Conservation (phyloP, 1,284 basidiomycete species). For the Wallemia mellicola region DNA sequence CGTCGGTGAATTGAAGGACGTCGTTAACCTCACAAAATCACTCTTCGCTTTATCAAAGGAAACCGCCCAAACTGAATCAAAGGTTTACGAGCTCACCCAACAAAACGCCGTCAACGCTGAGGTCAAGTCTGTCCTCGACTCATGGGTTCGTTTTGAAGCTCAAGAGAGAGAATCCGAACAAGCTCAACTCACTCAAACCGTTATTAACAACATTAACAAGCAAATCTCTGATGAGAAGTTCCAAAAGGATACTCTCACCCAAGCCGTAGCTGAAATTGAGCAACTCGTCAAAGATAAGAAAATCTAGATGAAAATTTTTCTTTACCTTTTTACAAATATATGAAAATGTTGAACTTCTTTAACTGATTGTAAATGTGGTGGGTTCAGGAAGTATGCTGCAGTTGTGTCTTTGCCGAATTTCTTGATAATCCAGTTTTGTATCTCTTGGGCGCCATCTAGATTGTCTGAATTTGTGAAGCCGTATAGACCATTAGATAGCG, state of each 20-base stretch:
- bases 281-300: conserved; percentile 38
- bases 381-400: background rate
- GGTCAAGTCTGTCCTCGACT: conserved; percentile 81
- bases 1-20: conserved; percentile 78
- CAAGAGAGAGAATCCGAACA: conserved; percentile 90
- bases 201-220: conserved; percentile 61
- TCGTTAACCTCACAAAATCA: conserved; percentile 58
- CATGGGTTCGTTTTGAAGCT: conserved; percentile 93
- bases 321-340: background rate
- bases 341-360: background rate
- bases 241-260: conserved; percentile 63
- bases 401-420: background rate
- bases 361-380: background rate
- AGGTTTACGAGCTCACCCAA: conserved; percentile 72
- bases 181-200: conserved; percentile 52
- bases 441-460: background rate
- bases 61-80: conserved; percentile 67
- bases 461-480: background rate
- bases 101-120: conserved; percentile 60
- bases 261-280: conserved; percentile 70
- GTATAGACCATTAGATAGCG: background rate
- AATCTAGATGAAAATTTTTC: conserved; percentile 23
- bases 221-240: conserved; percentile 65
- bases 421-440: background rate
- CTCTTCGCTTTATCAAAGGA: conserved; percentile 90